Evolutionary conservation across 441 rosid genomes (phyloP).

Genomic region (Adansonia rubrostipa): DNA sequence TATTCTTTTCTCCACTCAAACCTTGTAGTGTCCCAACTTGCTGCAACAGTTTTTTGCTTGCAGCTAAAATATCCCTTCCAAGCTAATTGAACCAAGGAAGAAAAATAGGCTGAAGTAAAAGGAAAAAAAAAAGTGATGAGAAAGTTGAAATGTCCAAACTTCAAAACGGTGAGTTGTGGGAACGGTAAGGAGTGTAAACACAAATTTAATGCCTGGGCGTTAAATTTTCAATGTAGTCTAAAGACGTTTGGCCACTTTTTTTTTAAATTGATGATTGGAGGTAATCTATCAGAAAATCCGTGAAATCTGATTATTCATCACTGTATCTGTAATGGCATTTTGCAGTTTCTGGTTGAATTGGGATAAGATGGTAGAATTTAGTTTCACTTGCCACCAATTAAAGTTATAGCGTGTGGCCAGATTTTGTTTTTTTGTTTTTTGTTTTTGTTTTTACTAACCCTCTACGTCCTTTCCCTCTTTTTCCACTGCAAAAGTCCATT

Average conservation of each 20-base stretch:
- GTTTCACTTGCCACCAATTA: slow-evolving; percentile 8
- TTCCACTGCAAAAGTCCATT: not conserved
- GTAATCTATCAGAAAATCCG: not conserved
- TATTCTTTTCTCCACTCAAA: not conserved
- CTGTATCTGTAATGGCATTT: not conserved
- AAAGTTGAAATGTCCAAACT: not conserved
- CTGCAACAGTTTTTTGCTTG: not conserved
- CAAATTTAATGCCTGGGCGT: not conserved
- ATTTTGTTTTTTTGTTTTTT: too few relatives aligned
- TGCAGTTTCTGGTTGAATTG: slow-evolving; percentile 8
- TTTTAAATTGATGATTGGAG: slow-evolving; percentile 1
- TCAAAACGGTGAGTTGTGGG: not conserved
- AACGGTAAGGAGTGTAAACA: not conserved
- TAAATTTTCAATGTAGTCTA: slow-evolving; percentile 10
- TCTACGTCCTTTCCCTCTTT: not conserved
- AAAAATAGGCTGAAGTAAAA: not conserved
- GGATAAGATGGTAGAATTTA: not conserved
- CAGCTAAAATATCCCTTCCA: not conserved
- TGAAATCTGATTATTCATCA: not conserved
- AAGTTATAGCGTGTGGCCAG: not conserved
- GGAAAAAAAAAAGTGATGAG: not conserved
- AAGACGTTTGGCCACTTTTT: not conserved
- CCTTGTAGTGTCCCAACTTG: not conserved
- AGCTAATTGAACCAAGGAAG: slow-evolving; percentile 15
- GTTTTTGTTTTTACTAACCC: not conserved